These are phyloP conservation scores for Leccinum obscurum DNA, from an alignment of 768 basidiomycete genomes.

Conservation along the genomic window DNA sequence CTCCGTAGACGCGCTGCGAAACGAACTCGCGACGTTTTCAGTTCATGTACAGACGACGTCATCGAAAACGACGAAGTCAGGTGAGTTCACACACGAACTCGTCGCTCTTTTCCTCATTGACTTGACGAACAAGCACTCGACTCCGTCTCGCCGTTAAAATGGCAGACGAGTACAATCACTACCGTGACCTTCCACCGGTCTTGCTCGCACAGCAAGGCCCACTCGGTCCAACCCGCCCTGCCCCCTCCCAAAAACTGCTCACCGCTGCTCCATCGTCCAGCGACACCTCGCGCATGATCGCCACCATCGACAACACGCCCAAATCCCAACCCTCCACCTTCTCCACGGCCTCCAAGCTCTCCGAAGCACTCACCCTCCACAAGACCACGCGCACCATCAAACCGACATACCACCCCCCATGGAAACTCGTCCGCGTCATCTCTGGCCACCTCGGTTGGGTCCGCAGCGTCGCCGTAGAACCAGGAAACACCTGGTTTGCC, in stretches of 20 bases:
- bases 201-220: slow-evolving; percentile 79
- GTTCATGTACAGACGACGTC: slow-evolving; percentile 59
- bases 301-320: slow-evolving; percentile 74
- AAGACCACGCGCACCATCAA: slow-evolving; percentile 94
- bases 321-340: slow-evolving; percentile 69
- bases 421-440: slow-evolving; percentile 96
- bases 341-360: slow-evolving; percentile 61
- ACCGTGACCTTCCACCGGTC: slow-evolving; percentile 78
- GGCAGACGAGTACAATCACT: slow-evolving; percentile 85
- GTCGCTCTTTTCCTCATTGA: not conserved
- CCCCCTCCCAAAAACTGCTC: slow-evolving; percentile 56
- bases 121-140: slow-evolving; percentile 44
- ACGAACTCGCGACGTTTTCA: slow-evolving; percentile 71
- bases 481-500: slow-evolving; percentile 98
- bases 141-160: slow-evolving; percentile 83
- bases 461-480: slow-evolving; percentile 92
- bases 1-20: slow-evolving; percentile 65
- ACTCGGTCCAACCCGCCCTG: slow-evolving; percentile 76
- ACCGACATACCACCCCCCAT: slow-evolving; percentile 92
- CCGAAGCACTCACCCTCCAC: slow-evolving; percentile 88
- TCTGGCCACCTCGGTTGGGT: slow-evolving; percentile 99
- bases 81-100: slow-evolving; percentile 36
- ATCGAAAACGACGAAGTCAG: slow-evolving; percentile 65
- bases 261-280: slow-evolving; percentile 52
- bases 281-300: slow-evolving; percentile 67